Percentiles rank a stretch among this genome's conserved stretches.
Conservation (phyloP, 495 filamentous ascomycete species). For the Penicillium maclennaniae region DNA sequence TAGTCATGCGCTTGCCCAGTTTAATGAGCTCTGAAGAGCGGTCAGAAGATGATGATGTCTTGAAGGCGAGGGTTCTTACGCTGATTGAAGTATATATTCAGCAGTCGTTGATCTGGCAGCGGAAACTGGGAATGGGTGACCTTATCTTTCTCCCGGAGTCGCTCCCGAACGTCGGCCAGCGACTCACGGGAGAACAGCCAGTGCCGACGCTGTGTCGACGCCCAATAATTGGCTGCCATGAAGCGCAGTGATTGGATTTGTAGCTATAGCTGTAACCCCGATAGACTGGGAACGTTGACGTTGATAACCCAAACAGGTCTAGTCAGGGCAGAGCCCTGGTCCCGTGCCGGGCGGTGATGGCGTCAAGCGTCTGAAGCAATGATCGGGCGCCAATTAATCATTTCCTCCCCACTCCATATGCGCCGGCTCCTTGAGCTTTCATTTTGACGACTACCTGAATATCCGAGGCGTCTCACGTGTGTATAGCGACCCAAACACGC, state of each 20-base stretch:
- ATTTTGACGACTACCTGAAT: not conserved
- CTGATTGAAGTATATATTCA: constrained; percentile 90
- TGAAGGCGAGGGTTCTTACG: constrained; percentile 46
- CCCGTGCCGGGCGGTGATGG: constrained; percentile 35
- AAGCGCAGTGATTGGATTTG: not conserved
- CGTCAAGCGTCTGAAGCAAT: constrained; percentile 37
- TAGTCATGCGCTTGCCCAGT: constrained; percentile 69
- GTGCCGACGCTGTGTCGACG: constrained; percentile 80
- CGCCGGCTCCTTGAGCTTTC: not conserved
- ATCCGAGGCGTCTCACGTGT: not conserved
- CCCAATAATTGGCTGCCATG: constrained; percentile 98
- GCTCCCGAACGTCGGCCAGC: constrained; percentile 66
- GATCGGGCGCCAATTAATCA: constrained; percentile 36
- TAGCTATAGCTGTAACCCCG: not conserved
- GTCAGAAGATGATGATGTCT: constrained; percentile 17
- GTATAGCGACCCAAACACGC: constrained; percentile 3
- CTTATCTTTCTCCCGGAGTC: constrained; percentile 69
- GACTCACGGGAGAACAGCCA: constrained; percentile 87
- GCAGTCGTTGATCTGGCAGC: constrained; percentile 72
- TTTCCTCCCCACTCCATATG: constrained; percentile 16
- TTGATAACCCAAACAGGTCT: constrained; percentile 28
- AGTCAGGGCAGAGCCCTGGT: constrained; percentile 37
- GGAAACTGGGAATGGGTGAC: constrained; percentile 70
- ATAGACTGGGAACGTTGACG: not conserved
- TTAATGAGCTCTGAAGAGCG: constrained; percentile 63